Conservation (phyloP, 2,329 filamentous ascomycete species). For the Ploettnerulaceae sp. region DNA sequence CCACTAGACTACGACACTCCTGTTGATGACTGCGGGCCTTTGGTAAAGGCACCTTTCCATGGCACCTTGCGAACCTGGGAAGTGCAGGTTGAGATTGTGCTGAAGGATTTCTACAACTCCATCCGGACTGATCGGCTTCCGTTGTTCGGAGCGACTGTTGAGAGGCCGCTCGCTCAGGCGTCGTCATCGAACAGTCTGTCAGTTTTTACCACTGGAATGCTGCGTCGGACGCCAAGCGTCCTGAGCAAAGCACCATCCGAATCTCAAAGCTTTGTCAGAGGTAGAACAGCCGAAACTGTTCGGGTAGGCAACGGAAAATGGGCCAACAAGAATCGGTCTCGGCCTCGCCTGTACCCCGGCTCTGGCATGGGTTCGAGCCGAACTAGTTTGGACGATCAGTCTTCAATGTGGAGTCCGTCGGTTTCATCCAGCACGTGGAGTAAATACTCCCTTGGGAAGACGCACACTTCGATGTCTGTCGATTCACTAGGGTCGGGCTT, state of each 20-base stretch:
- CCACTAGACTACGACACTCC: constrained; percentile 35
- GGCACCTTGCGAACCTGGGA: constrained; percentile 81
- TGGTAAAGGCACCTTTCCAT: constrained; percentile 73
- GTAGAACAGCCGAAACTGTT: constrained; percentile 55
- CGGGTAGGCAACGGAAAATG: constrained; percentile 53
- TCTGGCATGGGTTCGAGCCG: constrained; percentile 85
- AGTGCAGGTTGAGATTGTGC: constrained; percentile 78
- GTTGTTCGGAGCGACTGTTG: constrained; percentile 64
- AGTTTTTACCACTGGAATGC: constrained; percentile 59
- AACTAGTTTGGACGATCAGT: constrained; percentile 88
- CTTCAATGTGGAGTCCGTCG: constrained; percentile 83
- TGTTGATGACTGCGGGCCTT: constrained; percentile 60
- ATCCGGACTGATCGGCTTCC: constrained; percentile 86
- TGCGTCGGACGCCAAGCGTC: constrained; percentile 84
- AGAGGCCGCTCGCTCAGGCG: constrained; percentile 38
- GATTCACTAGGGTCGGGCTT: constrained; percentile 80
- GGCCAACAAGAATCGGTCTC: constrained; percentile 80
- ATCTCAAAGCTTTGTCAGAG: constrained; percentile 61
- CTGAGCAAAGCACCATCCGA: constrained; percentile 93
- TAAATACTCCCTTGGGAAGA: constrained; percentile 86
- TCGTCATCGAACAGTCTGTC: constrained; percentile 61
- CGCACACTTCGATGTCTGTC: constrained; percentile 85
- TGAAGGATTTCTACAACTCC: constrained; percentile 87
- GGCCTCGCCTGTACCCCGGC: constrained; percentile 68
- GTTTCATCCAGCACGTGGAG: constrained; percentile 87